These are phyloP conservation scores for Musa beccarii DNA, from an alignment of 176 grass and related monocot genomes.

Conservation along the genomic window DNA sequence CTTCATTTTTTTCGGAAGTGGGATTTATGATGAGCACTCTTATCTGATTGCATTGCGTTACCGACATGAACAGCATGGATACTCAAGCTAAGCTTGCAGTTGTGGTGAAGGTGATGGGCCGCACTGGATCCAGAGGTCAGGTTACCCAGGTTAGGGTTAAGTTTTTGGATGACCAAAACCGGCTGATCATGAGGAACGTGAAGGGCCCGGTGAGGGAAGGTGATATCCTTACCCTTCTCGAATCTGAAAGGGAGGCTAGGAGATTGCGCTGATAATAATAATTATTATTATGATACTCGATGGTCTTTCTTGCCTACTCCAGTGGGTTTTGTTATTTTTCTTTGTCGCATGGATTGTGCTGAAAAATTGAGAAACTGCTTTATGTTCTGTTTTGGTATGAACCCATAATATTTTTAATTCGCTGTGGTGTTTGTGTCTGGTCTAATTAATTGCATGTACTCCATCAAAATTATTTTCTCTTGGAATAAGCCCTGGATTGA, in stretches of 20 bases:
- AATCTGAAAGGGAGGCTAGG: constrained; percentile 7
- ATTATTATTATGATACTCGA: background rate
- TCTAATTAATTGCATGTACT: too few species aligned
- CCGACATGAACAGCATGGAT: background rate
- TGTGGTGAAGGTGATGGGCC: constrained; percentile 10
- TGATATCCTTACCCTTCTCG: constrained; percentile 8
- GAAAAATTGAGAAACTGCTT: too few species aligned
- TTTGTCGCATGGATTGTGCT: too few species aligned
- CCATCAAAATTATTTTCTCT: too few species aligned
- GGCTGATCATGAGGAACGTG: constrained; percentile 6
- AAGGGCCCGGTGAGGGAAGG: constrained; percentile 1
- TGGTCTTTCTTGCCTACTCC: too few species aligned
- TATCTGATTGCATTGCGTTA: background rate
- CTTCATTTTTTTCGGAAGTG: background rate
- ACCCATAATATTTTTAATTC: too few species aligned
- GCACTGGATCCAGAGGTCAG: constrained; percentile 8
- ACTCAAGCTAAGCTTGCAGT: constrained; percentile 5
- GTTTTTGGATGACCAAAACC: constrained; percentile 9
- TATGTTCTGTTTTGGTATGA: too few species aligned
- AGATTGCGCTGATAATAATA: background rate
- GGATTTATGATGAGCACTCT: background rate
- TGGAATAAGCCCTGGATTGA: too few species aligned
- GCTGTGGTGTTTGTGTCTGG: too few species aligned
- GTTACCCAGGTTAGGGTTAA: constrained; percentile 10
- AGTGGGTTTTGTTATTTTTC: too few species aligned